A percentile compares a stretch with the other conserved stretches of the same genome.
These are phyloP conservation scores for Aeminium ludgeri DNA, from an alignment of 495 filamentous ascomycete genomes.

Conservation along the genomic window DNA sequence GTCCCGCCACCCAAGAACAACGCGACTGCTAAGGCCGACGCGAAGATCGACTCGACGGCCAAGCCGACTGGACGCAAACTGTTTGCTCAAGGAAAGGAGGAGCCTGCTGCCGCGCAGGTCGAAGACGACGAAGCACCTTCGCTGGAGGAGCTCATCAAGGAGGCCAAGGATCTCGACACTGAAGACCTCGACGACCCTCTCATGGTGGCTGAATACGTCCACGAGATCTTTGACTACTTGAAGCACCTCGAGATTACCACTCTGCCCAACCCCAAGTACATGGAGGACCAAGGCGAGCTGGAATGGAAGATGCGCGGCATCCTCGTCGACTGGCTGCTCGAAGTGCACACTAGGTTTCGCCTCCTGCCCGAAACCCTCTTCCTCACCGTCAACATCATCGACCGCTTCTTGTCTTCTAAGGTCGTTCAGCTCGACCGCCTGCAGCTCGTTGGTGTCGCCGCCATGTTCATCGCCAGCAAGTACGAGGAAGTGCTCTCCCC, in stretches of 20 bases:
- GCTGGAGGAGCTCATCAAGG: conserved; percentile 25
- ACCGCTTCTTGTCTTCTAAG: conserved; percentile 87
- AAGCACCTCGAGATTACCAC: conserved; percentile 69
- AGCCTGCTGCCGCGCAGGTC: conserved; percentile 10
- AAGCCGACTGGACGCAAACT: too few relatives aligned
- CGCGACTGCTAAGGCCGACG: conserved; percentile 12
- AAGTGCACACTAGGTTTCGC: conserved; percentile 93
- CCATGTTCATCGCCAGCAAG: conserved; percentile 98
- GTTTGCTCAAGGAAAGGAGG: too few relatives aligned
- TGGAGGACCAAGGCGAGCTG: conserved; percentile 78
- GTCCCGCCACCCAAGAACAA: conserved; percentile 37
- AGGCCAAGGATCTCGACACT: conserved; percentile 49
- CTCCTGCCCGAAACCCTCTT: conserved; percentile 96
- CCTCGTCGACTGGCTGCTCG: conserved; percentile 93
- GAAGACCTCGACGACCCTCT: conserved; percentile 86
- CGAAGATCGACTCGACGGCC: conserved; percentile 12
- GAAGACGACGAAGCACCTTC: conserved; percentile 34
- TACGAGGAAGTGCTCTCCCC: conserved; percentile 96
- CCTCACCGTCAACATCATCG: conserved; percentile 93
- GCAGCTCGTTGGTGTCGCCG: conserved; percentile 89
- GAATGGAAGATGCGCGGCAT: conserved; percentile 99
- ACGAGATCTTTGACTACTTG: conserved; percentile 95
- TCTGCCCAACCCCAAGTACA: conserved; percentile 81
- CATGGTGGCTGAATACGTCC: conserved; percentile 95
- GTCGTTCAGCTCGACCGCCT: conserved; percentile 88